Evolutionary conservation across 371 early-diverging fungal genomes (phyloP), one percentile per base, ranked within the genome.

Genomic region (Zopfochytrium polystomum): DNA sequence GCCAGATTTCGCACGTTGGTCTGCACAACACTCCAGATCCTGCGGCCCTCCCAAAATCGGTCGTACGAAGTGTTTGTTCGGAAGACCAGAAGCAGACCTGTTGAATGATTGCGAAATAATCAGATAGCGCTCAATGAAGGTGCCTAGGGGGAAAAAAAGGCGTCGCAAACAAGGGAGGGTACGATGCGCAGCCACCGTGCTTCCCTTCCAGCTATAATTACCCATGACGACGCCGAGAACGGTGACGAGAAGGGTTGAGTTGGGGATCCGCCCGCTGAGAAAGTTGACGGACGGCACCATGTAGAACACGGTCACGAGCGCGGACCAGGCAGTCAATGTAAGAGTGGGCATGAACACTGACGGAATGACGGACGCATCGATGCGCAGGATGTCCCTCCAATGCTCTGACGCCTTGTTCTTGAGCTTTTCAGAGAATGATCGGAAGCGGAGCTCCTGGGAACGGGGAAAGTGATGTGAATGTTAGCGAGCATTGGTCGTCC

Each of bases 31-130:
- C 55, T 79, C 84, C 86, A 87, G 18, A 84, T 69, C 51, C 81
- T 77, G 48, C 88, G 73, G 26, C 88, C 90, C 60, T 88, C 88
- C 60, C 81, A 87, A 74, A 84, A 88, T 25, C 88, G 74, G 55
- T 86, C 87, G 68, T 90, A 68, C n/a, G 69, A 63, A n/a, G 67
- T 69, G 50, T 72, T 72, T 60, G 87, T 88, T 52, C 89, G 55
- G 62, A 59, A 64, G 35, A 61, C 65, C 25, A 63, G 60, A 25
- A 63, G 34, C 33, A 45, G 20, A 25, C 48, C 42, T 42, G n/a
- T n/a, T 42, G 42, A 42, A 11, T 9, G 30, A 52, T 13, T 9
- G 15, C 11, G 9, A 27, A 23, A 32, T 9, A 52, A 52, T 18
- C 9, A 52, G 33, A 52, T 31, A 18, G 53, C 7, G 25, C 7